Conservation (phyloP, 2,329 filamentous ascomycete genomes). For the Pleoardoris graminearum region DNA sequence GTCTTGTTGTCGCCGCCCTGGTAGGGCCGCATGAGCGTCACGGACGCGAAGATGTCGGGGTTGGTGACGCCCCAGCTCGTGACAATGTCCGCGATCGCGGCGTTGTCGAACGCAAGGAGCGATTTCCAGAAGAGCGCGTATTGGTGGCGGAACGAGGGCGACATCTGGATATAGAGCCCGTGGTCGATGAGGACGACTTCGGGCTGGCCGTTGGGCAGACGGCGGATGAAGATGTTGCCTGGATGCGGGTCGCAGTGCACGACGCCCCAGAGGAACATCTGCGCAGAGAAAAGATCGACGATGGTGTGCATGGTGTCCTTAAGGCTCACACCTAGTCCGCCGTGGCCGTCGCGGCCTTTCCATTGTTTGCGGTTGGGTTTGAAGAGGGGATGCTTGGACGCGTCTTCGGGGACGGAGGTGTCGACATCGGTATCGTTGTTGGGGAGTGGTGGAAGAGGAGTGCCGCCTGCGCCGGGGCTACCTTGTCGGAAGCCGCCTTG, state of each 20-base stretch:
- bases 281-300: conserved; percentile 93
- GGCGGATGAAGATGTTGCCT: conserved; percentile 94
- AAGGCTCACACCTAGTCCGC: conserved; percentile 79
- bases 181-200: conserved; percentile 97
- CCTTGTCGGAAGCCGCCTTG: conserved; percentile 74
- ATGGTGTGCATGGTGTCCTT: conserved; percentile 95
- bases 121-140: conserved; percentile 93
- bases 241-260: conserved; percentile 98
- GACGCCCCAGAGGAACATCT: conserved; percentile 96
- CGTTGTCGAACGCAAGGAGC: conserved; percentile 90
- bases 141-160: conserved; percentile 77
- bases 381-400: conserved; percentile 58
- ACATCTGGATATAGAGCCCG: conserved; percentile 92
- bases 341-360: conserved; percentile 71
- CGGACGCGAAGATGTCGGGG: conserved; percentile 87
- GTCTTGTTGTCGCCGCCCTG: conserved; percentile 76
- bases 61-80: conserved; percentile 84
- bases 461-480: conserved; percentile 75
- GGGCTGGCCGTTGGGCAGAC: conserved; percentile 76
- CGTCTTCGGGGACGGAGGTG: conserved; percentile 33
- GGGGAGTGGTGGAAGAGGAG: conserved; percentile 57
- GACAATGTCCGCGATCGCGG: conserved; percentile 72
- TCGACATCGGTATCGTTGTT: conserved; percentile 40
- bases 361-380: conserved; percentile 82
- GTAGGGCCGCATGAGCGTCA: conserved; percentile 88